Conservation (phyloP, 495 filamentous ascomycete species). For the Trichoderma orchidacearum region DNA sequence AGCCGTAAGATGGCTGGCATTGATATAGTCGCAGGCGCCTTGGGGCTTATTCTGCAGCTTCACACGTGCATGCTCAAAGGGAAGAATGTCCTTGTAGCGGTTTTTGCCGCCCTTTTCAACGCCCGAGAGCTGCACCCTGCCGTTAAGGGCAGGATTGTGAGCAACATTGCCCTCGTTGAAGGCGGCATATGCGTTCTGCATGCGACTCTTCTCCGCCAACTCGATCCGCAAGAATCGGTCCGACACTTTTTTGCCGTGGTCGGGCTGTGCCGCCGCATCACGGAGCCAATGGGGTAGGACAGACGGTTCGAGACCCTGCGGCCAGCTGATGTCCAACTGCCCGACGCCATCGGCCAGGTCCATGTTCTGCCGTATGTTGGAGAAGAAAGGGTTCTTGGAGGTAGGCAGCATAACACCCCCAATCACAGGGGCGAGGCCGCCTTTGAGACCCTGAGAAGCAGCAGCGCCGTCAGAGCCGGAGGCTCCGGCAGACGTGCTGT, state of each 20-base stretch:
- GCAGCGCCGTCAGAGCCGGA: constrained; percentile 25
- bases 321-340: constrained; percentile 66
- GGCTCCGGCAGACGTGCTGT: constrained; percentile 23
- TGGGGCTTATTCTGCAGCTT: constrained; percentile 53
- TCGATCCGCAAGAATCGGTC: constrained; percentile 78
- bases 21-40: constrained; percentile 89
- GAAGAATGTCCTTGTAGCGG: constrained; percentile 93
- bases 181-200: constrained; percentile 74
- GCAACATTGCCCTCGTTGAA: constrained; percentile 26
- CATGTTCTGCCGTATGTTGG: constrained; percentile 94
- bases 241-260: constrained; percentile 69
- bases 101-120: constrained; percentile 94
- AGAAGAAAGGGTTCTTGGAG: constrained; percentile 80
- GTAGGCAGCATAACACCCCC: constrained; percentile 78
- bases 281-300: constrained; percentile 66
- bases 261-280: constrained; percentile 44
- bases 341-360: constrained; percentile 90
- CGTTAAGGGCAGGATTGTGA: constrained; percentile 1
- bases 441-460: constrained; percentile 18
- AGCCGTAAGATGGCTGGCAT: constrained; percentile 76
- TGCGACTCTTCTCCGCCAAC: constrained; percentile 70
- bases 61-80: constrained; percentile 88
- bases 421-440: constrained; percentile 58
- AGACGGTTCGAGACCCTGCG: constrained; percentile 39
- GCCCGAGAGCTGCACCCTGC: constrained; percentile 53